Percentiles rank a stretch among this genome's conserved stretches.
These are phyloP conservation scores for Solanum hybrid DNA, from an alignment of 305 asterid genomes.

Conservation along the genomic window DNA sequence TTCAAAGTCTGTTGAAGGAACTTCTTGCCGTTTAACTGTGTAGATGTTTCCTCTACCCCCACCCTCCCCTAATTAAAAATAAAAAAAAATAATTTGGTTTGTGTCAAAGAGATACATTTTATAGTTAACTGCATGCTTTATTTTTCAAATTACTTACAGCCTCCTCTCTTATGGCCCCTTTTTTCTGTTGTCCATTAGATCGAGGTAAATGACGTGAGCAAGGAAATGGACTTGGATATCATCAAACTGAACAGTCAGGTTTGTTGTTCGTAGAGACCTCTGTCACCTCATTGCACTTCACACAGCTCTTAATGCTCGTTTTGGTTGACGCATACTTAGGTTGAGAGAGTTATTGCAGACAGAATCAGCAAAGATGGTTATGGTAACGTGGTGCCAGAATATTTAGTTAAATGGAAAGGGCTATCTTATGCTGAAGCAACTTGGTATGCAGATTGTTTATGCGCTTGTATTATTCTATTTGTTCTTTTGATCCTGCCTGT, in stretches of 20 bases:
- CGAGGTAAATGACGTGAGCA: conserved; percentile 98
- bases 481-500: conserved; percentile 15
- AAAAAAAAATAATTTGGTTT: neutral
- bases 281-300: conserved; percentile 3
- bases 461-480: conserved; percentile 8
- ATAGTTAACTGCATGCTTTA: neutral
- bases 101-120: neutral
- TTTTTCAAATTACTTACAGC: neutral
- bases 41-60: neutral
- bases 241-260: conserved; percentile 94
- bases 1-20: neutral
- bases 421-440: conserved; percentile 99
- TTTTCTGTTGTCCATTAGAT: conserved; percentile 38
- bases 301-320: neutral
- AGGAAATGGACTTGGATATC: conserved; percentile 99
- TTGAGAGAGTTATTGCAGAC: conserved; percentile 91
- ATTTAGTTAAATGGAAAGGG: conserved; percentile 98
- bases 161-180: neutral
- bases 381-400: conserved; percentile 87
- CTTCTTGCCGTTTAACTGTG: neutral
- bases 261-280: neutral
- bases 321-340: conserved; percentile 40
- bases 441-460: conserved; percentile 41
- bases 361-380: conserved; percentile 66
- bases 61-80: neutral